These are phyloP conservation scores for Leccinellum luteum DNA, from an alignment of 768 basidiomycete species.

Conservation along the genomic window DNA sequence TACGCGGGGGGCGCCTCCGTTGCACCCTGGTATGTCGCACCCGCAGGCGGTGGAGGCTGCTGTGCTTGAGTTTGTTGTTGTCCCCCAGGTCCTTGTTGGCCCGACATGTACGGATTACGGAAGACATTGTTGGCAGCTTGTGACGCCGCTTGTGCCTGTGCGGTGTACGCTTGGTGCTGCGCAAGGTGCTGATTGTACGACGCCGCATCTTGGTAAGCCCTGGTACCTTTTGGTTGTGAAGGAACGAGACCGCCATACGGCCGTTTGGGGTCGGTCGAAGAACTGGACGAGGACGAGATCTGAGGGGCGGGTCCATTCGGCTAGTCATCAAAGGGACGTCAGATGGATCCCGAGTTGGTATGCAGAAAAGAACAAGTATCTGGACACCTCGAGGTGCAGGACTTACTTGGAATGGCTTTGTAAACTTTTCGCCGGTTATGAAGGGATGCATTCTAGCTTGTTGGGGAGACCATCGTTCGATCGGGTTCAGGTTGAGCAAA, in stretches of 20 bases:
- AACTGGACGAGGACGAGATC: slow-evolving; percentile 30
- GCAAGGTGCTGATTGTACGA: slow-evolving; percentile 92
- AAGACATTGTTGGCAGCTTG: slow-evolving; percentile 67
- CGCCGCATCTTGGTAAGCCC: slow-evolving; percentile 90
- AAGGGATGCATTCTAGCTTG: slow-evolving; percentile 96
- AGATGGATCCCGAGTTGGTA: slow-evolving; percentile 5
- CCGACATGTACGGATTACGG: slow-evolving; percentile 79
- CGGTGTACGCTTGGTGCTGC: slow-evolving; percentile 91
- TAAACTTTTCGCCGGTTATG: slow-evolving; percentile 96
- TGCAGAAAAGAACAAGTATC: neutral
- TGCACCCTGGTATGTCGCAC: slow-evolving; percentile 25
- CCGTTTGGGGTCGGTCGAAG: slow-evolving; percentile 66
- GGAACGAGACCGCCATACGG: slow-evolving; percentile 93
- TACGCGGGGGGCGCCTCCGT: slow-evolving; percentile 18
- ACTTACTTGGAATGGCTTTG: slow-evolving; percentile 79
- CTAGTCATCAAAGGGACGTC: slow-evolving; percentile 30
- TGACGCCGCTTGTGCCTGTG: slow-evolving; percentile 74
- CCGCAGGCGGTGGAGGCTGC: slow-evolving; percentile 4
- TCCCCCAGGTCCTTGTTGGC: slow-evolving; percentile 38
- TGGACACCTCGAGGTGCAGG: neutral
- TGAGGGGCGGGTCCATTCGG: slow-evolving; percentile 47
- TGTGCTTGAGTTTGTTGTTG: slow-evolving; percentile 27
- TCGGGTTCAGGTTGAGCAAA: slow-evolving; percentile 89
- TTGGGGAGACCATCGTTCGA: slow-evolving; percentile 95
- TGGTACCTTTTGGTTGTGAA: slow-evolving; percentile 80